Evolutionary conservation across 129 eudicot species (phyloP), one percentile per base, ranked within the genome.

Genomic region (Glebionis coronaria): DNA sequence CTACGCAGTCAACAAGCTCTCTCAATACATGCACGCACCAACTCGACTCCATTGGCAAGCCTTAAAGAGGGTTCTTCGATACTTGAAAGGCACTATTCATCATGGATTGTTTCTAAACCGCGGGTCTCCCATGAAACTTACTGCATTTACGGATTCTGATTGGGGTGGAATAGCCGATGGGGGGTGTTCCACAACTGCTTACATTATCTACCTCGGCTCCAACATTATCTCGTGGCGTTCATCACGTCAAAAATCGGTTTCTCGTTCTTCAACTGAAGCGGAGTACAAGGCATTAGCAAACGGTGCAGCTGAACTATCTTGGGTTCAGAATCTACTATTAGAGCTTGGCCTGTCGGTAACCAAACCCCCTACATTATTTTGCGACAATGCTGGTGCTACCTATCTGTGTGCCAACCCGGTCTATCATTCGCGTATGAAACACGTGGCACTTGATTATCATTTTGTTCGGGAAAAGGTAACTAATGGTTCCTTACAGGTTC

Each of bases 11-110:
- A 74, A 74, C 12, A 45, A 66, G 16, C 27, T 66, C 2, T 31
- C 79, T 12, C 73, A 74, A 64, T 74, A 15, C 21, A 74, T 74
- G 73, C 68, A 66, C 45, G 21, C 65, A 9, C 62, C 38, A 57
- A 57, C 40, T 25, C 65, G 13, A 27, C 49, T 60, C 3, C 65
- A 60, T 31, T 60, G 69, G 76, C 42, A 53, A 61, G 67, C 15
- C 12, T 12, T 21, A 27, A 23, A 65, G 13, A 21, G 40, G 2
- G 9, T 66, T 10, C 35, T 59, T 5, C 66, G 52, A 8, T 46
- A 67, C 23, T n/a, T 75, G 11, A 66, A 58, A 12, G 51, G 56
- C 16, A 60, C 76, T 42, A 21, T 51, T 21, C 38, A 49, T 61
- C 70, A 46, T 9, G 20, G 70, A 19, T 29, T 65, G 9, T 65